A percentile compares a stretch with the other conserved stretches of the same genome.
Evolutionary conservation across 2,329 filamentous ascomycete species (phyloP).

Genomic region (Sporothrix humicola): DNA sequence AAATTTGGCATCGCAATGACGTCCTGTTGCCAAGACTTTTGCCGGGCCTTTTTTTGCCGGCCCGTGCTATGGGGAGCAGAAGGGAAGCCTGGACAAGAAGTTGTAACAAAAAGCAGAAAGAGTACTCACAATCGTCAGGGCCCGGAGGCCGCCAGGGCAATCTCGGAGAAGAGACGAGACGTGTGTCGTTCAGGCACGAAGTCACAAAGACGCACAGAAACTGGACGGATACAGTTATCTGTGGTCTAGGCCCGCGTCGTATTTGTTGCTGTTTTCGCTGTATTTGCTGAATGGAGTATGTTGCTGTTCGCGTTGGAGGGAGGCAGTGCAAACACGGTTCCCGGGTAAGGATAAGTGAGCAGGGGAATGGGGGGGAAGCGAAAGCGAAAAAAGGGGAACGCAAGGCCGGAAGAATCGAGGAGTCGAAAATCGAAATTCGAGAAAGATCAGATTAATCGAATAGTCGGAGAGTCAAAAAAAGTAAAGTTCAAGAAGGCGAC

Average conservation of each 20-base stretch:
- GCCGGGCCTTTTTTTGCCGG: constrained; percentile 17
- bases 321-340: constrained; percentile 27
- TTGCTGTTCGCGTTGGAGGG: constrained; percentile 15
- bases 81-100: no score
- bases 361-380: not conserved
- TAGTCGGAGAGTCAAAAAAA: not conserved
- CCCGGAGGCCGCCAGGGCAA: constrained; percentile 38
- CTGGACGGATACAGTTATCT: not conserved
- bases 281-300: not conserved
- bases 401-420: constrained; percentile 4
- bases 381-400: constrained; percentile 9
- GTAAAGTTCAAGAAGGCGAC: not conserved
- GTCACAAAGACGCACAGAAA: not conserved
- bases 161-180: constrained; percentile 21
- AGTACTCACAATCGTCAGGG: constrained; percentile 35
- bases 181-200: constrained; percentile 21
- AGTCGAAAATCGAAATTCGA: not conserved
- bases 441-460: not conserved
- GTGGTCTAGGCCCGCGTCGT: constrained; percentile 19
- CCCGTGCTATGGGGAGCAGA: not conserved
- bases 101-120: not conserved
- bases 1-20: constrained; percentile 29
- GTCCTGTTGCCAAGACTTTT: constrained; percentile 30
- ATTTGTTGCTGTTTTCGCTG: not conserved
- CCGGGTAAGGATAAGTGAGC: constrained; percentile 24